Conservation (phyloP, 2,329 filamentous ascomycete species). For the Hirsutella thompsonii region DNA sequence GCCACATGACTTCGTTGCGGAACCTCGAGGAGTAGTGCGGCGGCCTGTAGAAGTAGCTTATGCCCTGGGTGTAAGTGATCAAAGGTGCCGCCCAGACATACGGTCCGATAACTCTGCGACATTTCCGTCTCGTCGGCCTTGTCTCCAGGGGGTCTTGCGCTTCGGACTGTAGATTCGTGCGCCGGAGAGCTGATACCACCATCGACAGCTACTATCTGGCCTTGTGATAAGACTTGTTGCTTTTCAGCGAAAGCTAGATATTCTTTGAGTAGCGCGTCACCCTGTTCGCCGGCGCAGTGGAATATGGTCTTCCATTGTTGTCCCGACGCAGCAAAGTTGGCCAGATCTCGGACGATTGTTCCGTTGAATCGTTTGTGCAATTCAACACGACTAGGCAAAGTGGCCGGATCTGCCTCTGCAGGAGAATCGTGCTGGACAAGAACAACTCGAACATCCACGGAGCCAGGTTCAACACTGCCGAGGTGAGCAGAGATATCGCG, state of each 20-base stretch:
- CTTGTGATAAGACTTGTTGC: constrained; percentile 31
- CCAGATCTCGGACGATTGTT: constrained; percentile 33
- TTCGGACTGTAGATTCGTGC: not conserved
- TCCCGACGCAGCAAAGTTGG: constrained; percentile 37
- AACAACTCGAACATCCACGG: constrained; percentile 64
- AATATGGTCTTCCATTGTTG: constrained; percentile 54
- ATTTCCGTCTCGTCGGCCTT: not conserved
- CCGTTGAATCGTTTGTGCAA: constrained; percentile 29
- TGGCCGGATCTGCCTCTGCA: constrained; percentile 5
- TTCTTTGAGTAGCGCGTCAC: constrained; percentile 40
- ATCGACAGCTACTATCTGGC: constrained; percentile 37
- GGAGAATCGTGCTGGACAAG: constrained; percentile 49
- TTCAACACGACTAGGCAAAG: constrained; percentile 15
- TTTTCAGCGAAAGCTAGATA: constrained; percentile 36
- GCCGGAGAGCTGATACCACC: constrained; percentile 34
- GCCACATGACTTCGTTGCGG: constrained; percentile 18
- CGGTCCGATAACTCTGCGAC: constrained; percentile 19
- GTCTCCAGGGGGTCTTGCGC: not conserved
- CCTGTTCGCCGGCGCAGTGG: constrained; percentile 50
- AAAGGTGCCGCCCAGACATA: constrained; percentile 87
- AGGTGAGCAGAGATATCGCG: constrained; percentile 47
- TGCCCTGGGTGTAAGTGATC: constrained; percentile 93
- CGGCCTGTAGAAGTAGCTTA: constrained; percentile 89
- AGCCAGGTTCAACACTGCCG: constrained; percentile 41
- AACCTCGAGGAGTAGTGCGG: constrained; percentile 55